These are phyloP conservation scores for Conticribra weissflogii DNA, from an alignment of 108 stramenopile species.

Conservation along the genomic window DNA sequence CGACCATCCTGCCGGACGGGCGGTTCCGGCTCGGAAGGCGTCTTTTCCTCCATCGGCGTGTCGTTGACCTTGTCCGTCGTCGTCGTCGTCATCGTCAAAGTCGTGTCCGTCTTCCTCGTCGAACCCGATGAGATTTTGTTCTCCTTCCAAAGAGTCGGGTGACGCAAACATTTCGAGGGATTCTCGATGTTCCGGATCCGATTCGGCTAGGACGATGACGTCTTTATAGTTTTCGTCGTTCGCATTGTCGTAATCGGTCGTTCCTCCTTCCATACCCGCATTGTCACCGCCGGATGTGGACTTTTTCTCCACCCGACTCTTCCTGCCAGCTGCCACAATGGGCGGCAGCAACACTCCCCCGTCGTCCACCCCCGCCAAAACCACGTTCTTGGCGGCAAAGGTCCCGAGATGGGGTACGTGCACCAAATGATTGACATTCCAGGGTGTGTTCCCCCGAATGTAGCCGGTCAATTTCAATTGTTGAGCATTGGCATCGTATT, in stretches of 20 bases:
- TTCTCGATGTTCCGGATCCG: conserved; percentile 71
- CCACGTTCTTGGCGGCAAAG: conserved; percentile 69
- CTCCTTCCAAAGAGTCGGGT: conserved; percentile 94
- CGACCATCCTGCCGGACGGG: conserved; percentile 91
- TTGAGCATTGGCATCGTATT: conserved; percentile 55
- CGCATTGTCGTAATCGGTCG: too few species aligned
- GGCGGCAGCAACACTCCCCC: conserved; percentile 47
- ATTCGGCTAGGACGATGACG: conserved; percentile 25
- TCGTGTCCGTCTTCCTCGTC: conserved; percentile 82
- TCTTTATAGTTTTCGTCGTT: conserved; percentile 16
- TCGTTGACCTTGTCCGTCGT: conserved; percentile 50
- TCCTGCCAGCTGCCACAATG: conserved; percentile 43
- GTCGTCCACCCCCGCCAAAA: conserved; percentile 23
- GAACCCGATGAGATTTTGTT: conserved; percentile 98
- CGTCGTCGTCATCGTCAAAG: conserved; percentile 49
- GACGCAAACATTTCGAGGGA: conserved; percentile 88
- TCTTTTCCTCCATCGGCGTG: conserved; percentile 27
- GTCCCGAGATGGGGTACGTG: conserved; percentile 93
- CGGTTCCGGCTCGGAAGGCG: conserved; percentile 48
- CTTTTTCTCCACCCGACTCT: conserved; percentile 32
- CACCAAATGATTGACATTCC: conserved; percentile 83
- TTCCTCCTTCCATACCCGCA: conserved; percentile 35
- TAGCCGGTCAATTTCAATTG: conserved; percentile 89
- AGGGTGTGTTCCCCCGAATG: conserved; percentile 85
- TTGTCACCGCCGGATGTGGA: conserved; percentile 5